A percentile compares a stretch with the other conserved stretches of the same genome.
Evolutionary conservation across 2,329 filamentous ascomycete genomes (phyloP).

Genomic region (Hymenoscyphus salicellus): DNA sequence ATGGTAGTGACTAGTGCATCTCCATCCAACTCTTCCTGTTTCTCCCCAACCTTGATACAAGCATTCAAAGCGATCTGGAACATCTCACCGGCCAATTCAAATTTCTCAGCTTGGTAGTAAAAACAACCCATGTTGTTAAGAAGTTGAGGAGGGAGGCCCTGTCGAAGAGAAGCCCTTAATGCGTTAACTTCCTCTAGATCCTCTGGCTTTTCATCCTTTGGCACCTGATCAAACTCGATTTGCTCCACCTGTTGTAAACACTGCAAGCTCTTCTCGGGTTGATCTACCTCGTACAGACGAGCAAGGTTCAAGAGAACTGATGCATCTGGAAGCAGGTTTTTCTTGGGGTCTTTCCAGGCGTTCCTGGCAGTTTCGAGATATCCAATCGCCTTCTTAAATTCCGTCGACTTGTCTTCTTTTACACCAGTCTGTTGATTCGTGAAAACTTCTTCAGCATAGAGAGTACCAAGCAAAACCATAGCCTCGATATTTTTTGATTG

Average conservation of each 20-base stretch:
- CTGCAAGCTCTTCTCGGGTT: slow-evolving; percentile 86
- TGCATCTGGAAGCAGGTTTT: slow-evolving; percentile 74
- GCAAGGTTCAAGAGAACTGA: slow-evolving; percentile 89
- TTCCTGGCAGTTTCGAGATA: slow-evolving; percentile 80
- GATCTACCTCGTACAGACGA: slow-evolving; percentile 80
- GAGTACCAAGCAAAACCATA: slow-evolving; percentile 84
- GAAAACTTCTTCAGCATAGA: slow-evolving; percentile 95
- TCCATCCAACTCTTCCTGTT: slow-evolving; percentile 72
- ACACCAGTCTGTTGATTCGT: slow-evolving; percentile 65
- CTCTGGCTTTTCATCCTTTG: slow-evolving; percentile 63
- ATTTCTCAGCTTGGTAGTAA: slow-evolving; percentile 82
- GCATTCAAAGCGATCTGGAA: slow-evolving; percentile 91
- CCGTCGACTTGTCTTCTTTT: slow-evolving; percentile 82
- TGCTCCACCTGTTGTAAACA: slow-evolving; percentile 91
- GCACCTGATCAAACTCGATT: slow-evolving; percentile 77
- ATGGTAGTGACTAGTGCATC: slow-evolving; percentile 94
- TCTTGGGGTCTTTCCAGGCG: slow-evolving; percentile 91
- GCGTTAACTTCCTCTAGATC: slow-evolving; percentile 59
- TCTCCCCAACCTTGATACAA: slow-evolving; percentile 76
- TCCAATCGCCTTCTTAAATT: slow-evolving; percentile 80
- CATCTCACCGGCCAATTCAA: slow-evolving; percentile 74
- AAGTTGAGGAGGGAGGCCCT: slow-evolving; percentile 80
- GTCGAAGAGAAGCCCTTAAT: slow-evolving; percentile 62
- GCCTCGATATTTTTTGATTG: slow-evolving; percentile 80
- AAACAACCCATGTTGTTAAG: slow-evolving; percentile 98